Evolutionary conservation across 2,329 filamentous ascomycete species (phyloP), one percentile per base, ranked within the genome.

Genomic region (Cladosporium sp.): DNA sequence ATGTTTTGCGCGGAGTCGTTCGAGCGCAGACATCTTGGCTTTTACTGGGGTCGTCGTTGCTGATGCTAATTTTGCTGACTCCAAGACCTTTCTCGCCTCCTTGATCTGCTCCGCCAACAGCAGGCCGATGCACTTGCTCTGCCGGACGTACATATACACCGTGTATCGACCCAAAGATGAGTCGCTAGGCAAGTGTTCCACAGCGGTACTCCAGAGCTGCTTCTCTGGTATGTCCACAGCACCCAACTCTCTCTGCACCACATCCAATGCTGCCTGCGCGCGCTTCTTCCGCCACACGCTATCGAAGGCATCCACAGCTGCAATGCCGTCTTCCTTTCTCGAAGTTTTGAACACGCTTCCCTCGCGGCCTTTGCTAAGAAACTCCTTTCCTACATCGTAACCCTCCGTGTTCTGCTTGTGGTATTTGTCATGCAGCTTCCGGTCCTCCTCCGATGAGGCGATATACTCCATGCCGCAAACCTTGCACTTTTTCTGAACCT

Each of bases 391-490:
- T 30, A 84, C 70, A 55, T 84, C 79, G 16, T 84, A 75, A 1
- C 83, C 83, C 19, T 78, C 76, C 2, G 75, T 69, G 57, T 82
- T 79, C 67, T 79, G 78, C 30, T 78, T 76, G 62, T 85, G 83
- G 57, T 80, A 85, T 55, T 80, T 82, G 56, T 78, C 77, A 61
- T 86, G 83, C 48, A 85, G 60, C 6, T 74, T 75, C n/a, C 73
- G 70, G 57, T 86, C 83, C 58, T 84, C 80, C 6, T 71, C 66
- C 43, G 78, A 78, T 0, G 81, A 83, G 3, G 80, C 78, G 29
- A 81, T 74, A 57, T 85, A 86, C 47, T 83, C 79, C 83, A 86
- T 86, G 1, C 79, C 78, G 58, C 83, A 86, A 2, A 69, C 71
- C 32, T 71, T 69, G 65, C 83, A 86, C 9, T 75, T 78, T 56